Evolutionary conservation across 2,329 filamentous ascomycete species (phyloP).

Genomic region (Sporothrix sp.): DNA sequence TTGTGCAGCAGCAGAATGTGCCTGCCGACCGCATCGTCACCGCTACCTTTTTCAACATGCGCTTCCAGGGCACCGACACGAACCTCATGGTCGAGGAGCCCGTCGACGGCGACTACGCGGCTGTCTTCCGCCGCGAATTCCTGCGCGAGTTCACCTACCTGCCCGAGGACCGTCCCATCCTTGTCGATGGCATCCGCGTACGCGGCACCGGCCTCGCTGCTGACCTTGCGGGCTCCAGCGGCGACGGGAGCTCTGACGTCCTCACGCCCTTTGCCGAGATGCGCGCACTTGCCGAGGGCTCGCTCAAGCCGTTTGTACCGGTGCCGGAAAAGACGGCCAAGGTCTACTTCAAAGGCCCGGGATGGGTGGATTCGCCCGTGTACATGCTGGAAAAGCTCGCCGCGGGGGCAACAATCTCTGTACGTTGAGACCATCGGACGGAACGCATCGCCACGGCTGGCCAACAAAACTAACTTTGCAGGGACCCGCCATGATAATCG

Average conservation of each 20-base stretch:
- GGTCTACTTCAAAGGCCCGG: too few relatives aligned
- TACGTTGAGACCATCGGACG: too few relatives aligned
- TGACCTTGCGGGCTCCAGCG: too few relatives aligned
- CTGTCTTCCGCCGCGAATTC: conserved; percentile 76
- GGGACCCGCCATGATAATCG: conserved; percentile 78
- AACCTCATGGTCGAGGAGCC: conserved; percentile 66
- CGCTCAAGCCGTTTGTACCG: too few relatives aligned
- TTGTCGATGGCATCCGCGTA: conserved; percentile 81
- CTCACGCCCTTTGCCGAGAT: conserved; percentile 61
- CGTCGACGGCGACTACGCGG: conserved; percentile 56
- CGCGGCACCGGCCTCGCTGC: conserved; percentile 79
- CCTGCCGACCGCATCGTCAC: conserved; percentile 70
- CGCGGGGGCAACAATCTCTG: too few relatives aligned
- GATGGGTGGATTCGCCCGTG: too few relatives aligned
- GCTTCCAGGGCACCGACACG: conserved; percentile 77
- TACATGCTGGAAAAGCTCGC: too few relatives aligned
- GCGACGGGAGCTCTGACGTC: conserved; percentile 55
- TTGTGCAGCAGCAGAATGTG: conserved; percentile 55
- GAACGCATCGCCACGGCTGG: conserved; percentile 72
- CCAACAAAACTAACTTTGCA: conserved; percentile 58
- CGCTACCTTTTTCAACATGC: not conserved
- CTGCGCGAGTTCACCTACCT: conserved; percentile 90
- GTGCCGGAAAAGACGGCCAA: too few relatives aligned
- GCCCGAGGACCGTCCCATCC: conserved; percentile 74
- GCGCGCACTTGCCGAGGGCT: too few relatives aligned